These are phyloP conservation scores for Hymenoscyphus occultus DNA, from an alignment of 2,329 filamentous ascomycete genomes.

Conservation along the genomic window DNA sequence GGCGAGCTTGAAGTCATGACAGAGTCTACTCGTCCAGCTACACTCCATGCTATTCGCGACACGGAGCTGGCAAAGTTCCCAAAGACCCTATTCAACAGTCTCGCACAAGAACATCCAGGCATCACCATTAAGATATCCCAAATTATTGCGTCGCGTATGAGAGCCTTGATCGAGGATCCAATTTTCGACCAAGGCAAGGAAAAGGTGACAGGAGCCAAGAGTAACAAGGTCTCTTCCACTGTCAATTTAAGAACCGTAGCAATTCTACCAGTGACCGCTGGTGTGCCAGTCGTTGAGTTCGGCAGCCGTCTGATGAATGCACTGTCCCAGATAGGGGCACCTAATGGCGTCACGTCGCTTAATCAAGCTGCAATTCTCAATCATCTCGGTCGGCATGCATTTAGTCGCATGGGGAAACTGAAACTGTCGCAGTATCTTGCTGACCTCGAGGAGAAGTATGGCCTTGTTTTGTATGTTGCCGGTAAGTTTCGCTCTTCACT, in stretches of 20 bases:
- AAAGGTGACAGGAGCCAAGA: slow-evolving; percentile 53
- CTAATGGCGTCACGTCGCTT: slow-evolving; percentile 85
- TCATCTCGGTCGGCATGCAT: slow-evolving; percentile 91
- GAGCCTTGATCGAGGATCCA: slow-evolving; percentile 80
- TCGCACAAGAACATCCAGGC: slow-evolving; percentile 93
- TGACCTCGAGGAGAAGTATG: slow-evolving; percentile 95
- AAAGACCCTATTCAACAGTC: slow-evolving; percentile 92
- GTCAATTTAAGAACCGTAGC: slow-evolving; percentile 91
- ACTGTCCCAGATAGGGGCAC: slow-evolving; percentile 81
- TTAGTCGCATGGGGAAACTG: slow-evolving; percentile 95
- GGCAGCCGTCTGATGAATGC: slow-evolving; percentile 85
- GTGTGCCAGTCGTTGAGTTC: slow-evolving; percentile 93
- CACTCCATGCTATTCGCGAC: slow-evolving; percentile 91
- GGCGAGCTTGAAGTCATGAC: slow-evolving; percentile 97
- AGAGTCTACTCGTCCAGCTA: slow-evolving; percentile 85
- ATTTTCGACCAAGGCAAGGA: slow-evolving; percentile 65
- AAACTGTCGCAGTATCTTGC: slow-evolving; percentile 95
- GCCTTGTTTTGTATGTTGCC: slow-evolving; percentile 90
- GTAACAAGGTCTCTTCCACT: slow-evolving; percentile 74
- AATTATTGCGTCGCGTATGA: slow-evolving; percentile 94
- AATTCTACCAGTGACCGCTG: slow-evolving; percentile 83
- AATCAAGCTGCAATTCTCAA: slow-evolving; percentile 94
- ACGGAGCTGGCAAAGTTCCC: slow-evolving; percentile 96
- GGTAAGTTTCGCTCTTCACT: slow-evolving; percentile 47
- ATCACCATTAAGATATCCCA: slow-evolving; percentile 99